Evolutionary conservation across 2,329 filamentous ascomycete species (phyloP).

Genomic region (Aspergillus carbonarius): DNA sequence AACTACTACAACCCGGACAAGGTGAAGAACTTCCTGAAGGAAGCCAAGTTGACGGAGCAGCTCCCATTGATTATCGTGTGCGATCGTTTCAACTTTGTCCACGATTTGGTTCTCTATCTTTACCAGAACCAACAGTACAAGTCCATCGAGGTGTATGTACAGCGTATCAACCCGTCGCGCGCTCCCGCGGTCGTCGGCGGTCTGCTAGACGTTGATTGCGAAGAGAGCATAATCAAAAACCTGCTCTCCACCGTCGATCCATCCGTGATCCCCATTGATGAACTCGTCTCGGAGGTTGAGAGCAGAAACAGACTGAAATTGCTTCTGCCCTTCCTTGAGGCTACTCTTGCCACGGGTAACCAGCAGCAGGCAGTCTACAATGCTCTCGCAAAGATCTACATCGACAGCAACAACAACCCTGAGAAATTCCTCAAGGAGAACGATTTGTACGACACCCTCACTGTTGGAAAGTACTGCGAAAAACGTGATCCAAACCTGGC

Average conservation of each 20-base stretch:
- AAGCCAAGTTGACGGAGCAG: conserved; percentile 87
- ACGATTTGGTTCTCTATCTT: conserved; percentile 91
- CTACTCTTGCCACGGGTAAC: conserved; percentile 83
- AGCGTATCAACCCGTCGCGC: conserved; percentile 88
- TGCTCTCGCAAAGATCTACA: conserved; percentile 98
- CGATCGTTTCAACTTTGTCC: conserved; percentile 98
- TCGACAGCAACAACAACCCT: conserved; percentile 96
- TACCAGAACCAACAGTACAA: conserved; percentile 99
- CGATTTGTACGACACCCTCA: conserved; percentile 88
- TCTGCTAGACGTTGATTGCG: conserved; percentile 92
- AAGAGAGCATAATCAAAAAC: conserved; percentile 93
- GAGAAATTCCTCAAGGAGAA: conserved; percentile 98
- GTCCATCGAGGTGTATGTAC: conserved; percentile 97
- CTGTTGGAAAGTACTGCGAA: conserved; percentile 96
- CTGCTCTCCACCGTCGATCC: conserved; percentile 82
- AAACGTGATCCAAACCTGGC: conserved; percentile 96
- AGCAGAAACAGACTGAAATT: conserved; percentile 93
- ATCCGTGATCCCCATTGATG: conserved; percentile 84
- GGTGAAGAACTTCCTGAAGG: conserved; percentile 99
- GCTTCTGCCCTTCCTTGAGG: conserved; percentile 91
- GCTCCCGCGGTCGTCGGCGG: conserved; percentile 93
- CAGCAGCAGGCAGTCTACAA: conserved; percentile 97
- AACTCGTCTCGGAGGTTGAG: conserved; percentile 93
- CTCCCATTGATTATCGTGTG: conserved; percentile 97
- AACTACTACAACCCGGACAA: conserved; percentile 88